A percentile compares a stretch with the other conserved stretches of the same genome.
These are phyloP conservation scores for Rhodotorula graminis DNA, from an alignment of 768 basidiomycete species.

Conservation along the genomic window DNA sequence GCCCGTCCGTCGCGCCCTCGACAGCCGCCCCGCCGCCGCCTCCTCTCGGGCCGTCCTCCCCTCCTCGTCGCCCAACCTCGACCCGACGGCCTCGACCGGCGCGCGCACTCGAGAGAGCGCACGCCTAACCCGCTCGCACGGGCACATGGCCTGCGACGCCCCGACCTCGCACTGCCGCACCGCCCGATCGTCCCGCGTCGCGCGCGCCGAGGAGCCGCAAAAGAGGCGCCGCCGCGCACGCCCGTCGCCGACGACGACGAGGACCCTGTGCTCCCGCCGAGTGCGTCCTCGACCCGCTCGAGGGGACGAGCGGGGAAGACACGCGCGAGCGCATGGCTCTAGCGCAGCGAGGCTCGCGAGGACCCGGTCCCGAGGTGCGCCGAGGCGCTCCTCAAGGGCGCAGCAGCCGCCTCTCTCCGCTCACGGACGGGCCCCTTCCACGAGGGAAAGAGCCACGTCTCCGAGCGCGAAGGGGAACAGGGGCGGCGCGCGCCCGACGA, in stretches of 20 bases:
- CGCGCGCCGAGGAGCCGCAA: not conserved
- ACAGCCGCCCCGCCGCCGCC: not conserved
- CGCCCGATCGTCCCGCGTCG: too few species aligned
- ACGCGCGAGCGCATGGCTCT: conserved; percentile 16
- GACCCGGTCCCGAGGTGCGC: too few species aligned
- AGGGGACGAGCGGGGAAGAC: not conserved
- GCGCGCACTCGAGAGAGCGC: not conserved
- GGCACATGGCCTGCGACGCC: too few species aligned
- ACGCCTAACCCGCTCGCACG: too few species aligned
- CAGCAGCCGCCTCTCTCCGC: not conserved
- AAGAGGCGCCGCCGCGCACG: not conserved
- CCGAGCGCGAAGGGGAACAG: not conserved
- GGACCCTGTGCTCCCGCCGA: not conserved
- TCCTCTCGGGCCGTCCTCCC: not conserved
- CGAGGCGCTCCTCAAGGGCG: not conserved
- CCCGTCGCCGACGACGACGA: not conserved
- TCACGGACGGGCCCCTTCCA: not conserved
- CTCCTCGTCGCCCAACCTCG: not conserved
- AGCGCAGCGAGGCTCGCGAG: conserved; percentile 2
- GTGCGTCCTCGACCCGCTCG: not conserved
- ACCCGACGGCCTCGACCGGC: not conserved
- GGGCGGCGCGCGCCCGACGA: not conserved
- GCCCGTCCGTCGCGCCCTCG: not conserved
- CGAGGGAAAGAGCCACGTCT: not conserved
- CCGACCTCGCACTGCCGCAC: too few species aligned